A percentile compares a stretch with the other conserved stretches of the same genome.
Conservation (phyloP, 169 alveolate species). For the Cryptosporidium sp. region DNA sequence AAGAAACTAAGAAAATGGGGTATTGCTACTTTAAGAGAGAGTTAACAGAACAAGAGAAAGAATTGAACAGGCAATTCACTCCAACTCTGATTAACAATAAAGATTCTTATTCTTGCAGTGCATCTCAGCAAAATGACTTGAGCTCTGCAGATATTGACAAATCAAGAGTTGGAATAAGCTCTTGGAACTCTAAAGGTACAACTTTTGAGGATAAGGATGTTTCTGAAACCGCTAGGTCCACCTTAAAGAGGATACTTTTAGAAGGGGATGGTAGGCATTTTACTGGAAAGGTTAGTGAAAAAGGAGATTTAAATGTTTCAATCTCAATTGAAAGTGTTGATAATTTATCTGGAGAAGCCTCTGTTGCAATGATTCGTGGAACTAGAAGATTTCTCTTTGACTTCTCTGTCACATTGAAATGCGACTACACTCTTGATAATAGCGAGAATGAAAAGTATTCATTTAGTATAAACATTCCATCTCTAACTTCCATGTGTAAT, state of each 20-base stretch:
- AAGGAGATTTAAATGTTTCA: conserved; percentile 76
- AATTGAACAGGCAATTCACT: conserved; percentile 73
- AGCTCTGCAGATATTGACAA: conserved; percentile 71
- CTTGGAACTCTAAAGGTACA: conserved; percentile 89
- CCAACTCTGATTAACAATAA: conserved; percentile 74
- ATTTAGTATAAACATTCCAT: conserved; percentile 37
- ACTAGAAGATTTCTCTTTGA: conserved; percentile 87
- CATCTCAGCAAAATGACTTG: conserved; percentile 16
- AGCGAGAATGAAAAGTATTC: conserved; percentile 3
- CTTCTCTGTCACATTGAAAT: conserved; percentile 76
- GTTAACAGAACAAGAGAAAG: conserved; percentile 80
- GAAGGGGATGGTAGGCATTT: conserved; percentile 79
- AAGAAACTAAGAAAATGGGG: conserved; percentile 89
- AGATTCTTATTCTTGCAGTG: not conserved
- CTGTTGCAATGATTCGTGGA: conserved; percentile 86
- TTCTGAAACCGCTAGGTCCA: conserved; percentile 73
- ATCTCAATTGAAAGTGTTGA: conserved; percentile 81
- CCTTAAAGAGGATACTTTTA: conserved; percentile 77
- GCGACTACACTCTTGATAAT: conserved; percentile 15
- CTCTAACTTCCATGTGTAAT: conserved; percentile 69
- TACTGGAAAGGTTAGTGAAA: conserved; percentile 67
- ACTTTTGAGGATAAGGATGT: conserved; percentile 88
- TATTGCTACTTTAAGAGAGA: conserved; percentile 86
- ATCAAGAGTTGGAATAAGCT: conserved; percentile 79
- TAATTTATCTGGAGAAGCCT: conserved; percentile 85